Percentiles rank a stretch among this genome's conserved stretches.
Evolutionary conservation across 768 basidiomycete genomes (phyloP).

Genomic region (Tricholoma furcatifolium): DNA sequence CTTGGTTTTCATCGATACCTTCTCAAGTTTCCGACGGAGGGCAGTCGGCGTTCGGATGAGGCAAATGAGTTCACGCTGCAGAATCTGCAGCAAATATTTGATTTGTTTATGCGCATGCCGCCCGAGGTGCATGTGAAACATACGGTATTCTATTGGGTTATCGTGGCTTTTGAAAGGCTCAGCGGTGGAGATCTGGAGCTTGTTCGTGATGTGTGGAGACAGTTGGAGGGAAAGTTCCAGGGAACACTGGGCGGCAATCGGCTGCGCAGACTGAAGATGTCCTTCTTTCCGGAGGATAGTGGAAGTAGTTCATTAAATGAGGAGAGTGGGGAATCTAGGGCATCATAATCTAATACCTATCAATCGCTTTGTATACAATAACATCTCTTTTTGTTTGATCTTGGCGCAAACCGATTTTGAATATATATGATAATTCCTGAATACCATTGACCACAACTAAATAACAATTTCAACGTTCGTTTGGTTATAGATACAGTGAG

Average conservation of each 20-base stretch:
- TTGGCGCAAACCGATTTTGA: too few species aligned
- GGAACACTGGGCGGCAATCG: constrained; percentile 45
- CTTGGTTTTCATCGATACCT: constrained; percentile 72
- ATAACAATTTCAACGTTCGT: background rate
- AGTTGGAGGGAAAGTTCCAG: constrained; percentile 55
- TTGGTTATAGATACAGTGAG: background rate
- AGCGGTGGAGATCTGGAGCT: constrained; percentile 48
- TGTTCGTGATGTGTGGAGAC: constrained; percentile 56
- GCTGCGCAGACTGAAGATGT: constrained; percentile 35
- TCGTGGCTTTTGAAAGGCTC: constrained; percentile 63
- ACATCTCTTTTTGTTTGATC: background rate
- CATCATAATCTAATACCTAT: constrained; percentile 8
- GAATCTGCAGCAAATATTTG: constrained; percentile 57
- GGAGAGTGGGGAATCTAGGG: background rate
- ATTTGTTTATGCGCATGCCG: constrained; percentile 61
- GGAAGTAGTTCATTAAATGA: background rate
- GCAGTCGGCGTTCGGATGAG: background rate
- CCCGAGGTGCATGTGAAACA: constrained; percentile 39
- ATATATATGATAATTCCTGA: too few species aligned
- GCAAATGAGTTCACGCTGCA: constrained; percentile 50
- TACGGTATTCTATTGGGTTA: constrained; percentile 61
- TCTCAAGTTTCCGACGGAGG: constrained; percentile 18
- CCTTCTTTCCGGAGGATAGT: constrained; percentile 31
- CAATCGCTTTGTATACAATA: constrained; percentile 9
- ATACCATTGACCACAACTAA: too few species aligned